Conservation (phyloP, 2,329 filamentous ascomycete species). For the Neophaeococcomyces mojaviensis region DNA sequence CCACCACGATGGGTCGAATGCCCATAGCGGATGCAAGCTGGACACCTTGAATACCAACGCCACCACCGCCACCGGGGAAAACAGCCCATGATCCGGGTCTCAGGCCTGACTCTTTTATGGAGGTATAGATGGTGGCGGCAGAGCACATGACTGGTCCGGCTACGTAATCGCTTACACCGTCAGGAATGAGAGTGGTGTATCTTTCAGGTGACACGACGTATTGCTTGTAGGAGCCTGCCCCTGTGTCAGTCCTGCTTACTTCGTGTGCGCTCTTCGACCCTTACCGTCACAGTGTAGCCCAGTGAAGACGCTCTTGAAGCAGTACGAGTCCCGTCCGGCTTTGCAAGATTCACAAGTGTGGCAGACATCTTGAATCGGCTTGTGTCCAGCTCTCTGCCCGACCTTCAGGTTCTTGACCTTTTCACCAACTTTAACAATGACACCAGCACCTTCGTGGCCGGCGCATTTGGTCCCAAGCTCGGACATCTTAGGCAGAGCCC, state of each 20-base stretch:
- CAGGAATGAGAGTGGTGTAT: slow-evolving; percentile 49
- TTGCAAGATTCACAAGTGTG: slow-evolving; percentile 44
- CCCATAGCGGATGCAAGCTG: slow-evolving; percentile 49
- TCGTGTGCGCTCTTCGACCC: background rate
- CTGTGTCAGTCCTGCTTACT: background rate
- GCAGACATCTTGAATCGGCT: slow-evolving; percentile 46
- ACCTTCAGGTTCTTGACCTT: slow-evolving; percentile 47
- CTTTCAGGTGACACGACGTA: slow-evolving; percentile 50
- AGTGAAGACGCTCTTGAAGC: slow-evolving; percentile 36
- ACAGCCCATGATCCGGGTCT: slow-evolving; percentile 47
- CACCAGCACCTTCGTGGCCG: slow-evolving; percentile 51
- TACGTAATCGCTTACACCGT: slow-evolving; percentile 46
- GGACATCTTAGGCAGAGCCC: slow-evolving; percentile 42
- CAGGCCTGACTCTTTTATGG: slow-evolving; percentile 44
- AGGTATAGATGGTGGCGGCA: slow-evolving; percentile 50
- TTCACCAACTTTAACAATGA: slow-evolving; percentile 49
- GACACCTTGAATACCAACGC: slow-evolving; percentile 51
- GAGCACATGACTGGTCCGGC: slow-evolving; percentile 55
- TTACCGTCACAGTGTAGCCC: slow-evolving; percentile 31
- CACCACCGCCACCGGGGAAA: slow-evolving; percentile 49
- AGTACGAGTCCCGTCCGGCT: slow-evolving; percentile 48
- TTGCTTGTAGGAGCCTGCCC: slow-evolving; percentile 48
- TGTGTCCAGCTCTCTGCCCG: slow-evolving; percentile 47
- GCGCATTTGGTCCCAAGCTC: slow-evolving; percentile 38
- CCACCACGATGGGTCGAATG: slow-evolving; percentile 48